Base-by-base conservation (phyloP, 345 rosid species). In the Boechera stricta region DNA sequence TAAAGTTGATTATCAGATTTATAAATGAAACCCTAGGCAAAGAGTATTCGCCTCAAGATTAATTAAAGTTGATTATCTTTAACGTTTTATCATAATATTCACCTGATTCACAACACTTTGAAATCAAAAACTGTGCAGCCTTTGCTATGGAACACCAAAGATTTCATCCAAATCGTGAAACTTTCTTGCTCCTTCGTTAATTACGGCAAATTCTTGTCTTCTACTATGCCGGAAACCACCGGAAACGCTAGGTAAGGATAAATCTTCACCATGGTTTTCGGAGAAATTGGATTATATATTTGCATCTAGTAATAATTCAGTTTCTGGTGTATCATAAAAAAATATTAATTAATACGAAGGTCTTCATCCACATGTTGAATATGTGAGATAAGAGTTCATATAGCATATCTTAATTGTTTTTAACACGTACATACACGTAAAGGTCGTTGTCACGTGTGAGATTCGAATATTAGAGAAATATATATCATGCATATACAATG, bases 121-220 rank as follows among this genome's bases (percentile, higher is more conserved):
- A 21, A 21, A 67, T 86, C 89, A 63, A 73, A 84, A 2, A 87
- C 90, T 0, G 91, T 86, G 73, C 91, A 87, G 3, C 88, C 91
- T 71, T 81, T 86, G 55, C 84, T 79, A 16, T 81, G 81, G 24
- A 81, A 74, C 16, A 89, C 83, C 0, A 87, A 67, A 53, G 91
- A 89, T 36, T 82, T 89, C 91, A 87, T 86, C 94, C 91, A 87
- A 53, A 89, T 73, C 4, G 94, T 89, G 76, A 86, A 86, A 33
- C 81, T 82, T 76, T 80, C 85, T 78, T 83, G 80, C 69, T 81
- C 75, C 8, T 76, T 72, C 33, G 86, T 79, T 59, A 83, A 44
- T 67, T 81, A 83, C 44, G 4, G 10, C 66, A 58, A 45, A 32
- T 18, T 18, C 29, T 54, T 45, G 3, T 28, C 65, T 56, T 71